phyloP scores from a whole-genome alignment of 164 flowering plant species.

The Stephania cephalantha region DNA sequence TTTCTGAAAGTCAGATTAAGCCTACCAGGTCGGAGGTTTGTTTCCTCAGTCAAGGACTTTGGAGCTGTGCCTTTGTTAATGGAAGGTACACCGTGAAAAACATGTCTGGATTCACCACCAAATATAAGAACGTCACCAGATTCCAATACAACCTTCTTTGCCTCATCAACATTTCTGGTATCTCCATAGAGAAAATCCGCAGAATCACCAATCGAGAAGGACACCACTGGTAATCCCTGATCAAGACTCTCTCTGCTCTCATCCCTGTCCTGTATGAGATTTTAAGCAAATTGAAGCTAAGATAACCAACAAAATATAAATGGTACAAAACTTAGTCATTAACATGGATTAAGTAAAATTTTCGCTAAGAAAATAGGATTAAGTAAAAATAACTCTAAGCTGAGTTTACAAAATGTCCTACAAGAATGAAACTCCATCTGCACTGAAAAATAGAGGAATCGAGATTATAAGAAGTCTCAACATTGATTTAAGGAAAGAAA shows the following conservation, averaged over 20 bases:
- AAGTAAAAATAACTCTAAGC: neutral
- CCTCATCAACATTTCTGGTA: constrained; percentile 40
- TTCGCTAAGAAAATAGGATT: neutral
- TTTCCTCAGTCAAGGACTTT: constrained; percentile 31
- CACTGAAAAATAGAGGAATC: too few relatives aligned
- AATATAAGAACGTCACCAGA: constrained; percentile 88
- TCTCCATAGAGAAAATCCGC: constrained; percentile 72
- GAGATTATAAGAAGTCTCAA: too few relatives aligned
- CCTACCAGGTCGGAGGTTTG: constrained; percentile 70
- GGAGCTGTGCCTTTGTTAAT: constrained; percentile 64
- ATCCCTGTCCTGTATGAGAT: constrained; percentile 54
- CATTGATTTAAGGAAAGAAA: too few relatives aligned
- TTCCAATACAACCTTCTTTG: constrained; percentile 44
- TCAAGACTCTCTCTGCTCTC: constrained; percentile 53
- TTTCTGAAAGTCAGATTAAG: constrained; percentile 79
- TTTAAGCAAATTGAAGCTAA: neutral
- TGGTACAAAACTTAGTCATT: neutral
- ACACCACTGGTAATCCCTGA: constrained; percentile 73
- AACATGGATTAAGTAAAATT: neutral
- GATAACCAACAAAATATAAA: too few relatives aligned
- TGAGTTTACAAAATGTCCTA: too few relatives aligned
- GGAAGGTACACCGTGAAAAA: constrained; percentile 67
- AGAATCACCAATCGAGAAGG: constrained; percentile 77
- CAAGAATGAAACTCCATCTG: too few relatives aligned
- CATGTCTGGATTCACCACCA: constrained; percentile 73